Evolutionary conservation across 352 stramenopile genomes (phyloP), one percentile per base, ranked within the genome.

Genomic region (Phytophthora tentaculata): DNA sequence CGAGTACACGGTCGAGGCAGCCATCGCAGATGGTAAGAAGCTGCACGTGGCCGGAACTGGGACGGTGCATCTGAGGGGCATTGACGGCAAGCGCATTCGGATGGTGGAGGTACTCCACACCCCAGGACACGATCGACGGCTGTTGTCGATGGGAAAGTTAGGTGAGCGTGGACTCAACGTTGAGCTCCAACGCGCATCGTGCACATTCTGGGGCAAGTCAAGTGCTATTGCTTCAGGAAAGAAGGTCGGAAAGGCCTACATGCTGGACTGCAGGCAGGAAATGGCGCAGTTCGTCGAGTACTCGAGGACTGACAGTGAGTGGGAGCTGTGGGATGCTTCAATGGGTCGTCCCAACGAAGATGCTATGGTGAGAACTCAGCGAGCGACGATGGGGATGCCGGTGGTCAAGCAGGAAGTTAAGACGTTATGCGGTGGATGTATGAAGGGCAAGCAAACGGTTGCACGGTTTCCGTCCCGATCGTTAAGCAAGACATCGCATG

Each of bases 321-420:
- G 56, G 65, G 55, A 78, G 56, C 16, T 75, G 2, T 74, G 53
- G 39, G 61, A 74, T 8, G 66, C 71, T 10, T 55, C 56, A 0
- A 61, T 74, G 32, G 61, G 60, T 0, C 66, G 70, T 20, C 29
- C 53, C 4, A 70, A 52, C 39, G 3, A 58, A 24, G 37, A 61
- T n/a, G 37, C 29, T 8, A 28, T 65, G 29, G 16, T 32, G 22
- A 61, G 56, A 37, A 65, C 47, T 8, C 49, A 63, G 17, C 29
- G 14, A 1, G 28, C 56, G 12, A 74, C 60, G 2, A 44, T 17
- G n/a, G 61, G 61, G 2, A 48, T 70, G 8, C 61, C 67, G 7
- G 22, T 6, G 7, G 8, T 54, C 13, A n/a, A 17, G 0, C 16
- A 24, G 39, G 37, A n/a, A 3, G 16, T 12, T 26, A 28, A 48